Evolutionary conservation across 768 basidiomycete species (phyloP).

Genomic region (Strobilomyces dryophilus): DNA sequence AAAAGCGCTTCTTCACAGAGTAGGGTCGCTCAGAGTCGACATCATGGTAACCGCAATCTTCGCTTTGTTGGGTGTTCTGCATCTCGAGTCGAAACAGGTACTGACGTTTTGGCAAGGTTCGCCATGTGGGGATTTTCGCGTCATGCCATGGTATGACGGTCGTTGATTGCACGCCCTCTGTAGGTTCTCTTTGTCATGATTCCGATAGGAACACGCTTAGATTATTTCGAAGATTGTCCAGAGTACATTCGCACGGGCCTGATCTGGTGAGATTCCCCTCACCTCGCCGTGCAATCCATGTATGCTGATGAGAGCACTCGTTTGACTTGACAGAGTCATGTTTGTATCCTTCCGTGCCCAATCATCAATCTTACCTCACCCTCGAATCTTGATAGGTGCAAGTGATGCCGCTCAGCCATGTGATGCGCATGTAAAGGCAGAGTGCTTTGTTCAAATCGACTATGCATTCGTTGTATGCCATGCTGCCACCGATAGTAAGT

Average conservation of each 20-base stretch:
- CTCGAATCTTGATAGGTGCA: constrained; percentile 11
- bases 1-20: constrained; percentile 5
- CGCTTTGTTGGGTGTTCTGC: constrained; percentile 4
- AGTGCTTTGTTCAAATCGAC: background rate
- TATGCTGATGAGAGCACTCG: background rate
- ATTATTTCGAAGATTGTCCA: constrained; percentile 5
- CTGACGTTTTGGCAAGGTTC: constrained; percentile 11
- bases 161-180: background rate
- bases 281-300: background rate
- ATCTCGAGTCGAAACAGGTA: background rate
- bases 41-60: constrained; percentile 13
- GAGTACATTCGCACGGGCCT: constrained; percentile 17
- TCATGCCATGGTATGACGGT: background rate
- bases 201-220: background rate
- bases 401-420: background rate
- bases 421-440: constrained; percentile 4
- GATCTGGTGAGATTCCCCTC: constrained; percentile 1
- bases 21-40: constrained; percentile 8
- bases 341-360: background rate
- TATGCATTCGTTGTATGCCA: constrained; percentile 13
- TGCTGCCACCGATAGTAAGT: constrained; percentile 17
- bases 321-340: constrained; percentile 8
- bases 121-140: constrained; percentile 15
- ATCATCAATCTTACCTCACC: background rate
- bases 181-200: background rate